These are phyloP conservation scores for Penicillium ucsense DNA, from an alignment of 495 filamentous ascomycete genomes.

Conservation along the genomic window DNA sequence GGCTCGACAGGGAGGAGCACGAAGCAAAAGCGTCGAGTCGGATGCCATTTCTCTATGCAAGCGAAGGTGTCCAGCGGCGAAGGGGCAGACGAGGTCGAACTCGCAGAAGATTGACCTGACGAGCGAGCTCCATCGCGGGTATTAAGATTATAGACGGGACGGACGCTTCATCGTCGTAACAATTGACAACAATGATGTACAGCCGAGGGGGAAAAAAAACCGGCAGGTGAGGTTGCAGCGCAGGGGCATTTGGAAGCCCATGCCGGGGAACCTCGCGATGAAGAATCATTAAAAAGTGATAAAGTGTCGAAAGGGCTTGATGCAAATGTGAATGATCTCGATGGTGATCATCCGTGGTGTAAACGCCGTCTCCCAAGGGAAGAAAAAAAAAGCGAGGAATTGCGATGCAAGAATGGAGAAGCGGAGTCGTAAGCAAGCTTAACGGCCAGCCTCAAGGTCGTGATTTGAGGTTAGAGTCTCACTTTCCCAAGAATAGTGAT, in stretches of 20 bases:
- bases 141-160: slow-evolving; percentile 40
- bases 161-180: slow-evolving; percentile 4
- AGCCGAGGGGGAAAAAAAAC: slow-evolving; percentile 19
- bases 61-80: slow-evolving; percentile 33
- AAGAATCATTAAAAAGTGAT: slow-evolving; percentile 23
- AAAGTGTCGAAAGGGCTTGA: slow-evolving; percentile 38
- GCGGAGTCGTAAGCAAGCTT: slow-evolving; percentile 11
- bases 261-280: slow-evolving; percentile 12
- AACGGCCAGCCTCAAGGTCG: slow-evolving; percentile 42
- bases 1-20: not conserved
- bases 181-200: slow-evolving; percentile 23
- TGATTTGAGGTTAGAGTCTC: slow-evolving; percentile 47
- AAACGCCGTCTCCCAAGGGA: slow-evolving; percentile 29
- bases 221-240: slow-evolving; percentile 12
- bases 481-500: slow-evolving; percentile 53
- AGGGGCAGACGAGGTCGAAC: slow-evolving; percentile 1
- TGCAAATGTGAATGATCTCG: slow-evolving; percentile 30
- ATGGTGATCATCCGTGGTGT: slow-evolving; percentile 27
- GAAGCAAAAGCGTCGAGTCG: not conserved
- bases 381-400: slow-evolving; percentile 3
- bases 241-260: slow-evolving; percentile 10
- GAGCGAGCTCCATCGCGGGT: slow-evolving; percentile 17
- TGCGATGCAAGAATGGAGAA: slow-evolving; percentile 13
- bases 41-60: slow-evolving; percentile 24
- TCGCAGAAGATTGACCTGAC: slow-evolving; percentile 12